These are phyloP conservation scores for Baorangia bicolor DNA, from an alignment of 768 basidiomycete species.

Conservation along the genomic window DNA sequence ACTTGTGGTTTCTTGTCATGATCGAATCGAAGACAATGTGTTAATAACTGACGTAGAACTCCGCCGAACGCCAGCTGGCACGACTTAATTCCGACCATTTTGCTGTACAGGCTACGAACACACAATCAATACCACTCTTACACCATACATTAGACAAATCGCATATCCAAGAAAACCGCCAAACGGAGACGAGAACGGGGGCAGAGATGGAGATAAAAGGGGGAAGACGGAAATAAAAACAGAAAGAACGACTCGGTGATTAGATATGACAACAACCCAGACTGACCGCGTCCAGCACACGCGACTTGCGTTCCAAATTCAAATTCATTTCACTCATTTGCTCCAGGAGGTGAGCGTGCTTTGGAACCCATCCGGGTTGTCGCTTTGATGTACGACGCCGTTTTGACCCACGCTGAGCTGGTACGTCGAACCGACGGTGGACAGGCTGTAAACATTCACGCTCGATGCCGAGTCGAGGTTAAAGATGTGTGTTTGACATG, in stretches of 20 bases:
- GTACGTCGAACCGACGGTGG: constrained; percentile 43
- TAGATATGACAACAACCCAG: background rate
- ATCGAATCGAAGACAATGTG: no score
- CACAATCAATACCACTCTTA: no score
- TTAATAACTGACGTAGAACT: no score
- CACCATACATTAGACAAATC: no score
- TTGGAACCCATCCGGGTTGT: constrained; percentile 42
- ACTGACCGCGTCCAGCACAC: background rate
- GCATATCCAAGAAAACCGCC: no score
- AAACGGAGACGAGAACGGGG: background rate
- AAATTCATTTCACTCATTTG: background rate
- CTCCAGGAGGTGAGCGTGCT: constrained; percentile 29
- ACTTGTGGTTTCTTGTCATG: no score
- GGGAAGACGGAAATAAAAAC: background rate
- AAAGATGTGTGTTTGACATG: constrained; percentile 45
- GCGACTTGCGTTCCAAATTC: background rate
- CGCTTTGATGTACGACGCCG: constrained; percentile 34
- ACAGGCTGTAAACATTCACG: constrained; percentile 42
- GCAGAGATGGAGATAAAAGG: background rate
- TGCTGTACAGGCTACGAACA: no score
- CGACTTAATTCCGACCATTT: no score
- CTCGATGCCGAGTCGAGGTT: constrained; percentile 40
- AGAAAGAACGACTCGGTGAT: background rate
- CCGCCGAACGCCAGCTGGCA: no score
- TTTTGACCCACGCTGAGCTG: constrained; percentile 38